Base-by-base conservation (phyloP, 495 filamentous ascomycete species). In the Xylaria telfairii region DNA sequence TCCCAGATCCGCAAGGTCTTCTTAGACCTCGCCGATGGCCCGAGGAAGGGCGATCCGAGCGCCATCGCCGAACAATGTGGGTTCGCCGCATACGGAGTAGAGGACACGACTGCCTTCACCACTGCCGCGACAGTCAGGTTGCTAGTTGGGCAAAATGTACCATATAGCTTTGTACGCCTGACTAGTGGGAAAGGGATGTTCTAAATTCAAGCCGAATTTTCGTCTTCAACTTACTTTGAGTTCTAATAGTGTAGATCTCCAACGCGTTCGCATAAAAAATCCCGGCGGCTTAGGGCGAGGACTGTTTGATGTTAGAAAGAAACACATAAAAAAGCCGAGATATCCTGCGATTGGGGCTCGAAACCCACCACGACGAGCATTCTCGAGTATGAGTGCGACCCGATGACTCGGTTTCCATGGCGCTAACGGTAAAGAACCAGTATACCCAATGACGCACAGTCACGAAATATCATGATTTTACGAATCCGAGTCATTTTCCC, bases 91-190 rank as follows among this genome's bases (percentile, higher is more conserved):
- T 95, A 95, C 79, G 91, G 91, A 3, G 88, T 90, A 42, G 90
- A 90, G 30, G 92, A 95, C 74, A 91, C 93, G 37, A 90, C 87
- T 75, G 92, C 92, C 0, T 95, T 92, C 81, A 93, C 92, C 13
- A 94, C 91, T 24, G 92, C 93, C 19, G 91, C 94, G 79, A 95
- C 91, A 42, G 80, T 95, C 12, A 83, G 92, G 56, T 74, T 95
- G 71, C 83, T 96, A 10, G 92, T 95, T 10, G 92, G 93, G 19
- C 90, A 94, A 83, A 94, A 94, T 77, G 92, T 96, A 44, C 91
- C 91, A 32, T 94, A 93, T 82, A 93, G 93, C 80, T 96, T 96
- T 82, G 92, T 94, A 44, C 79, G 92, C 47, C 83, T 95, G 81
- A 92, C 92, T 9, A 90, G 90, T 72, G 92, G 92, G 19, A 79